Base-by-base conservation (phyloP, 2,329 filamentous ascomycete species). In the Sphaceloma murrayae region DNA sequence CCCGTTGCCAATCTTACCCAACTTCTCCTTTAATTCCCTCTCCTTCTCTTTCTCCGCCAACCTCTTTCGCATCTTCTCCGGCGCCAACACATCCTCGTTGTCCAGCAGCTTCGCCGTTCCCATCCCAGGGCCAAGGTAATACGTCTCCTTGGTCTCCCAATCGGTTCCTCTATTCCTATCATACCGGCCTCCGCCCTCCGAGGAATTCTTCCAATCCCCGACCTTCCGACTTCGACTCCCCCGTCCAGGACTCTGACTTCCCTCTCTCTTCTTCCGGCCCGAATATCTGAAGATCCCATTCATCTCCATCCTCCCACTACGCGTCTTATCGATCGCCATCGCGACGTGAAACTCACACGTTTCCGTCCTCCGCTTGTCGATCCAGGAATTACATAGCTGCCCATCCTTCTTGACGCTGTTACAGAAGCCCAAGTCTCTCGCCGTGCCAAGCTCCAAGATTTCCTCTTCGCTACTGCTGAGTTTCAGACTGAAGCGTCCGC, bases 311-410 rank as follows among this genome's bases (percentile, higher is more conserved):
- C 88, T 74, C 1, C 72, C 69, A 8, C 76, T 69, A 21, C 76
- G 71, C 57, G 77, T 75, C 58, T 85, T 88, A 45, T 79, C 75
- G 2, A 96, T 67, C 18, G 85, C 81, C 18, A 85, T 69, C 54
- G 93, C 87, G 52, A 94, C 78, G 62, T 98, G 91, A 54, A 82
- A 98, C 52, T 94, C 87, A 65, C 91, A 98, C 59, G 83, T 85
- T 54, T 94, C 80, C 0, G 88, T 94, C 55, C 87, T 85, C 43
- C 86, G 78, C 52, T 76, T 78, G 61, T 98, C 89, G 48, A 98
- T 73, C 91, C 91, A 98, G 19, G 75, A 67, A 24, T 75, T 78
- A 62, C 91, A 98, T 34, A 74, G 67, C 46, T 83, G 74, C 29
- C 91, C 89, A 58, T 95, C 86, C 56, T 84, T 89, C 59, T 84